A percentile compares a stretch with the other conserved stretches of the same genome.
Evolutionary conservation across 768 basidiomycete species (phyloP).

Genomic region (Auriscalpium vulgare): DNA sequence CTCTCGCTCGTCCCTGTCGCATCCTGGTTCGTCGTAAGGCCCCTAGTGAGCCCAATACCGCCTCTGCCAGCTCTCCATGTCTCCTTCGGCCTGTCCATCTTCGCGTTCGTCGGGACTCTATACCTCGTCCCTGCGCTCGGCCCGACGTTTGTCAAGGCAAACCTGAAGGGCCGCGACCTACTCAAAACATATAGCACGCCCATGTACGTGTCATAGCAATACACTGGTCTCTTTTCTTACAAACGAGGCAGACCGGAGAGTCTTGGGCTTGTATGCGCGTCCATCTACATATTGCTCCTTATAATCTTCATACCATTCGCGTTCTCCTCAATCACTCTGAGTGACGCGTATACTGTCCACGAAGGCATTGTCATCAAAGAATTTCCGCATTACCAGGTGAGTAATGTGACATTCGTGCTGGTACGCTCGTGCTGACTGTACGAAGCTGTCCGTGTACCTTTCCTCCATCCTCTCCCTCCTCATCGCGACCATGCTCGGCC

Average conservation of each 20-base stretch:
- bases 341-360: slow-evolving; percentile 34
- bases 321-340: slow-evolving; percentile 66
- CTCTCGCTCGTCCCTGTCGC: slow-evolving; percentile 59
- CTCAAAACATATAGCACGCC: slow-evolving; percentile 72
- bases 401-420: slow-evolving; percentile 9
- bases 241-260: slow-evolving; percentile 72
- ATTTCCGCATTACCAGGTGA: slow-evolving; percentile 74
- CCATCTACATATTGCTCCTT: slow-evolving; percentile 78
- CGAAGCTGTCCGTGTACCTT: slow-evolving; percentile 82
- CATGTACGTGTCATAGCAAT: slow-evolving; percentile 40
- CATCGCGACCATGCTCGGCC: slow-evolving; percentile 89
- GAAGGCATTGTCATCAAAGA: slow-evolving; percentile 62
- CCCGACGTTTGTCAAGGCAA: slow-evolving; percentile 70
- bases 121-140: slow-evolving; percentile 81
- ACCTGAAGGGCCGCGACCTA: slow-evolving; percentile 80
- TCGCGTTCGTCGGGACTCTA: slow-evolving; percentile 71
- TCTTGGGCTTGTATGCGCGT: slow-evolving; percentile 83
- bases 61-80: slow-evolving; percentile 67
- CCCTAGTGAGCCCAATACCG: slow-evolving; percentile 61
- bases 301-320: slow-evolving; percentile 95
- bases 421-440: background rate
- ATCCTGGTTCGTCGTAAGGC: slow-evolving; percentile 64
- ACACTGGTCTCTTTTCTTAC: background rate
- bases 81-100: slow-evolving; percentile 75
- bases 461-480: slow-evolving; percentile 88